These are phyloP conservation scores for Hyphopichia pseudoburtonii DNA, from an alignment of 1,139 yeast species.

Conservation along the genomic window DNA sequence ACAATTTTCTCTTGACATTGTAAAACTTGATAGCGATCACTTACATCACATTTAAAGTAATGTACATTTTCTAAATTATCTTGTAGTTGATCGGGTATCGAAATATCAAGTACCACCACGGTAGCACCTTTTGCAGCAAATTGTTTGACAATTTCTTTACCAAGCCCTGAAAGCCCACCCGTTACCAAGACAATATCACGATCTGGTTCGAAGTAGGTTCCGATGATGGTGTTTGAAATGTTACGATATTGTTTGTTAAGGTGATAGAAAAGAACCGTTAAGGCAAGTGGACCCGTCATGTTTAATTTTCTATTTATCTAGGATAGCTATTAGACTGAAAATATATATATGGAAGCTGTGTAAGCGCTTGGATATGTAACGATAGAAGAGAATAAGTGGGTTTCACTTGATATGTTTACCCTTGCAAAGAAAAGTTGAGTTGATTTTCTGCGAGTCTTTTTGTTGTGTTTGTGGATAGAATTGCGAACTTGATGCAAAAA, in stretches of 20 bases:
- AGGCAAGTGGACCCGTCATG: slow-evolving; percentile 2
- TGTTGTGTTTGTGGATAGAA: too few relatives aligned
- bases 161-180: slow-evolving; percentile 81
- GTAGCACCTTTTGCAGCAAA: slow-evolving; percentile 43
- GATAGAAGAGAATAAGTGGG: too few relatives aligned
- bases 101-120: slow-evolving; percentile 66
- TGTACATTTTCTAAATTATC: slow-evolving; percentile 39
- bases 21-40: slow-evolving; percentile 45
- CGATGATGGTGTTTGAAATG: slow-evolving; percentile 41
- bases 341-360: too few relatives aligned
- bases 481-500: too few relatives aligned
- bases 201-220: slow-evolving; percentile 49
- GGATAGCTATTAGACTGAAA: neutral
- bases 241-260: slow-evolving; percentile 29
- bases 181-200: slow-evolving; percentile 71
- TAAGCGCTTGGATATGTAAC: neutral
- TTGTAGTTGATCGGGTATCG: slow-evolving; percentile 35
- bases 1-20: slow-evolving; percentile 36
- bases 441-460: too few relatives aligned
- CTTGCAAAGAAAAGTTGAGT: too few relatives aligned
- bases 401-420: too few relatives aligned
- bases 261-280: slow-evolving; percentile 1
- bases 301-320: neutral
- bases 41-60: slow-evolving; percentile 70
- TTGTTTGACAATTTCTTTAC: slow-evolving; percentile 54